Base-by-base conservation (phyloP, 2,329 filamentous ascomycete genomes). In the Cladophialophora yegresii region DNA sequence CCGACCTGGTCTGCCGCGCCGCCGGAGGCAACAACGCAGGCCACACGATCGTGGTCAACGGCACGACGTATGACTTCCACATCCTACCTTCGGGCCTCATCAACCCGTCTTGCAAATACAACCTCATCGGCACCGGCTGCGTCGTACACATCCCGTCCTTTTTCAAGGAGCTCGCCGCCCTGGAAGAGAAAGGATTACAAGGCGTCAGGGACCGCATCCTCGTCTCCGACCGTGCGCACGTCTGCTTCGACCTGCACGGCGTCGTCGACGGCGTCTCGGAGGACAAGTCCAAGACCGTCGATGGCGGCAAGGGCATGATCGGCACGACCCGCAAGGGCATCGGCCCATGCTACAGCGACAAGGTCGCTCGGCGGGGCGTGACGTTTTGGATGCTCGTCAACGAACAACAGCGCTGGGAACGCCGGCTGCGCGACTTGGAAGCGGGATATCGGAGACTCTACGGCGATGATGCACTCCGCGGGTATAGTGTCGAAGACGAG, bases 301-400 rank as follows among this genome's bases (percentile, higher is more conserved):
- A 71, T 30, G 78, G 77, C 63, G 77, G 75, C 36, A 76, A 77
- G 67, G 58, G 61, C 43, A 79, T 81, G 72, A 79, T 82, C 47
- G 80, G 80, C 36, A 82, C 80, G 12, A 82, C 80, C 2, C 77
- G 79, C 33, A 81, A 82, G 71, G 80, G 80, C 50, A 81, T 82
- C 65, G 80, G 83, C 51, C 86, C 86, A 72, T 84, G 84, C 67
- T 88, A 88, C 77, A 85, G 83, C 72, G 84, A 84, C 71, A 88
- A 88, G 77, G 85, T 85, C 67, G 81, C 84, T 5, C 78, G 86
- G 63, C 81, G 81, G 49, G 85, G 85, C 69, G 79, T 87, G 40
- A 83, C 83, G 61, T 78, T 88, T 72, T 87, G 69, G 82, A 82
- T 62, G 74, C 76, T 60, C 16, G 72, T 70, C 58, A 72, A 72